phyloP scores from a whole-genome alignment of 306 rosid genomes.

The Medicago truncatula region DNA sequence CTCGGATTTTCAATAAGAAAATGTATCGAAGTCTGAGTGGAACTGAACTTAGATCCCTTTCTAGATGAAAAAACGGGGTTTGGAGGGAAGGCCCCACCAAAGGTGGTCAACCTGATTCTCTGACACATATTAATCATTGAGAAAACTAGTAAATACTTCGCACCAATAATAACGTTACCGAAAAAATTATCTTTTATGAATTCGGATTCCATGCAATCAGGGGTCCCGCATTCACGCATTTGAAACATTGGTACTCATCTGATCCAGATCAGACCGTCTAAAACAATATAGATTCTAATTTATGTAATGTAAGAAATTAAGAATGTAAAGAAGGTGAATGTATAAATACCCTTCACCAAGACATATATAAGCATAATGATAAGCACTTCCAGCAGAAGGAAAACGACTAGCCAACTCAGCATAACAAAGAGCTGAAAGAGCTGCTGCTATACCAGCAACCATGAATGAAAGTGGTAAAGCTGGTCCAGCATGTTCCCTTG shows the following conservation, averaged over 20 bases:
- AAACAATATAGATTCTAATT: too few species aligned
- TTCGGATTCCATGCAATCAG: background rate
- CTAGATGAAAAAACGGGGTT: background rate
- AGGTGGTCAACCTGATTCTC: background rate
- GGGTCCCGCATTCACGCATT: background rate
- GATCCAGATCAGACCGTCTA: background rate
- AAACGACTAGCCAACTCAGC: slow-evolving; percentile 94
- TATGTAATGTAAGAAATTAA: background rate
- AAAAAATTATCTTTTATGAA: too few species aligned
- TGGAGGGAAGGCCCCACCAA: background rate
- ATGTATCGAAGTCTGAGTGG: background rate
- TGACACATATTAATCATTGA: background rate
- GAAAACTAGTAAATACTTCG: background rate
- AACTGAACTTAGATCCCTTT: background rate
- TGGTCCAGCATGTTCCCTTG: slow-evolving; percentile 90
- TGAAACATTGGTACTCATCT: background rate
- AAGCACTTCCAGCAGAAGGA: slow-evolving; percentile 99
- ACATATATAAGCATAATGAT: slow-evolving; percentile 90
- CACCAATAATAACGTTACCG: background rate
- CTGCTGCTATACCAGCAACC: slow-evolving; percentile 88
- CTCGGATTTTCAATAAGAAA: background rate
- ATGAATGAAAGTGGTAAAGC: slow-evolving; percentile 84
- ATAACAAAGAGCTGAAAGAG: slow-evolving; percentile 92
- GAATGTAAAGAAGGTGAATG: slow-evolving; percentile 27
- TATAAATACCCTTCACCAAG: slow-evolving; percentile 84